Evolutionary conservation across 1,139 yeast genomes (phyloP).

Genomic region (Taiozyma sp.): DNA sequence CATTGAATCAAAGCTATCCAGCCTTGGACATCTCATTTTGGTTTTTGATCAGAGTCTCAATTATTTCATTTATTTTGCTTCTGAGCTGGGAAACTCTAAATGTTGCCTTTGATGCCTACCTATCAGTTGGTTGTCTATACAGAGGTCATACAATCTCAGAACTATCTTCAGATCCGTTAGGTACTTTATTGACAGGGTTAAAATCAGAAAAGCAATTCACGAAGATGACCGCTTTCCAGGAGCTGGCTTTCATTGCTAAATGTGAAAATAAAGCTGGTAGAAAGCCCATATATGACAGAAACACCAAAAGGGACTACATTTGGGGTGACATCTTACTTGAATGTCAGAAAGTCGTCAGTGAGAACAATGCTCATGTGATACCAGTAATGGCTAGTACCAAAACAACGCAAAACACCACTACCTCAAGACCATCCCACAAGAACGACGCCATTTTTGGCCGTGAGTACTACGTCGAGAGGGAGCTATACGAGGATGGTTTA

Average conservation of each 20-base stretch:
- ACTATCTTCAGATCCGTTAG: slow-evolving; percentile 66
- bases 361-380: slow-evolving; percentile 30
- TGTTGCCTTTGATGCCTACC: slow-evolving; percentile 63
- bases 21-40: slow-evolving; percentile 35
- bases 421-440: slow-evolving; percentile 2
- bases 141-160: slow-evolving; percentile 67
- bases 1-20: slow-evolving; percentile 33
- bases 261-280: slow-evolving; percentile 45
- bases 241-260: slow-evolving; percentile 56
- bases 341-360: slow-evolving; percentile 50
- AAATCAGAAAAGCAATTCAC: slow-evolving; percentile 51
- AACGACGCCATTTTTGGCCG: slow-evolving; percentile 21
- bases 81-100: slow-evolving; percentile 60
- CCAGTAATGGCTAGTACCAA: slow-evolving; percentile 9
- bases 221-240: slow-evolving; percentile 70
- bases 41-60: slow-evolving; percentile 33
- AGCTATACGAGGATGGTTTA: slow-evolving; percentile 20
- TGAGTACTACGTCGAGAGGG: slow-evolving; percentile 18
- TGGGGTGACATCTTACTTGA: slow-evolving; percentile 62
- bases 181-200: slow-evolving; percentile 72
- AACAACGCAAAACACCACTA: not conserved
- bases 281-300: slow-evolving; percentile 48
- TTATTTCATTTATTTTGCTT: slow-evolving; percentile 37
- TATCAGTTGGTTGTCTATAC: slow-evolving; percentile 80
- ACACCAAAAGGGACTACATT: slow-evolving; percentile 39